phyloP scores from a whole-genome alignment of 345 rosid genomes.

The Aquilaria yunnanensis region DNA sequence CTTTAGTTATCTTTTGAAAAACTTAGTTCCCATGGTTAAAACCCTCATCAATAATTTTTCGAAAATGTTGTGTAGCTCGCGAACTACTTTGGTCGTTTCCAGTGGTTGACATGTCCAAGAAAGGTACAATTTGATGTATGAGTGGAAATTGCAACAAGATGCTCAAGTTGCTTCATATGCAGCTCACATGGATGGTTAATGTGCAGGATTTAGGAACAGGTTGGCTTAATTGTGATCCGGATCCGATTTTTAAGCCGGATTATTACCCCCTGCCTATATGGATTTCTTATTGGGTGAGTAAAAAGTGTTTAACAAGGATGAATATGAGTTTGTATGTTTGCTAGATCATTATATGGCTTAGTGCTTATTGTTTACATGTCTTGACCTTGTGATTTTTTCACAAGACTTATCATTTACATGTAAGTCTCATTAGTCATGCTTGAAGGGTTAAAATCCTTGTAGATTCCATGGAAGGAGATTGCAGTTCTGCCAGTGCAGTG shows the following conservation, averaged over 20 bases:
- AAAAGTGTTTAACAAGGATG: background rate
- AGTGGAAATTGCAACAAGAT: background rate
- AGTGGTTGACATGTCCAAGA: constrained; percentile 95
- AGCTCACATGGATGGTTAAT: background rate
- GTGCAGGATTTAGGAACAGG: constrained; percentile 83
- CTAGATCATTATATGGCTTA: too few species aligned
- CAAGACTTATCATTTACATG: too few species aligned
- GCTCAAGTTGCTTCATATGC: background rate
- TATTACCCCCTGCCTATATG: constrained; percentile 42
- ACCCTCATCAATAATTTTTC: background rate
- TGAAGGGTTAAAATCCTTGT: constrained; percentile 17
- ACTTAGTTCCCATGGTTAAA: background rate
- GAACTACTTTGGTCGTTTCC: constrained; percentile 61
- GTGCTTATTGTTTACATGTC: too few species aligned
- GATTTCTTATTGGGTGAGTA: constrained; percentile 59
- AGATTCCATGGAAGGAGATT: constrained; percentile 85
- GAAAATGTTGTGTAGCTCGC: constrained; percentile 57
- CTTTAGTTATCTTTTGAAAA: constrained; percentile 3
- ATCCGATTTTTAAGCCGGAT: constrained; percentile 75
- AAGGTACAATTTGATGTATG: constrained; percentile 43
- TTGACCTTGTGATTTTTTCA: too few species aligned
- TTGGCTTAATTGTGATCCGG: constrained; percentile 94
- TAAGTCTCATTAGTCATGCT: background rate
- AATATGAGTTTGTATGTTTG: too few species aligned
- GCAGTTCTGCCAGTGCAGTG: constrained; percentile 77